Evolutionary conservation across 2,329 filamentous ascomycete species (phyloP), one percentile per base, ranked within the genome.

Genomic region (Neofusicoccum umdonicola): DNA sequence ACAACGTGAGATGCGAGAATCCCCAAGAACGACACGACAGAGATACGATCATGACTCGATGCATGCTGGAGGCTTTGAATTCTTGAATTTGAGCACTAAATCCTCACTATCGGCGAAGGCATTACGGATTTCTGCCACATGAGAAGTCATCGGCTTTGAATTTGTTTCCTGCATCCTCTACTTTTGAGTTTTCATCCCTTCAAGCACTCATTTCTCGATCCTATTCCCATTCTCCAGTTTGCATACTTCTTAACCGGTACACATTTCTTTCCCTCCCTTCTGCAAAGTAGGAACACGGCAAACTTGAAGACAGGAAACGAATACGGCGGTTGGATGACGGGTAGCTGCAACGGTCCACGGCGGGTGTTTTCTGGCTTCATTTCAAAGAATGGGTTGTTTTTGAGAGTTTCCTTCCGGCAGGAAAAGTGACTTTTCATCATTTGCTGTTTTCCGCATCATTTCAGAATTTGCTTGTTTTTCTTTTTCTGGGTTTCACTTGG

Each of bases 341-440:
- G 35, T 17, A 41, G 42, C n/a, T 31, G n/a, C 31, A 15, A 52
- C 9, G 31, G 31, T 60, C 42, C 56, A 45, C n/a, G 56, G 56
- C 22, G 56, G 41, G 56, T 60, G 51, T 56, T 60, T 44, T 45
- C 56, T 60, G 41, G 41, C 41, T 60, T 60, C 56, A 37, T 47
- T 13, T 31, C 27, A 42, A 58, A 60, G 56, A 60, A 45, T 47
- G 56, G 56, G 13, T 12, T 39, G 8, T 60, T 47, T 34, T 11
- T 35, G 27, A 60, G 41, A 19, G 45, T 35, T 60, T 58, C 27
- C 22, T 12, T 60, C 17, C 15, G 42, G 56, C 41, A 35, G 56
- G 42, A 60, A 60, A 60, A 60, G 56, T 60, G 56, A 60, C 19
- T 45, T 47, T 37, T 45, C 9, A 15, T 39, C n/a, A 7, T 17